Conservation (phyloP, 2,329 filamentous ascomycete genomes). For the Akanthomyces muscarius region DNA sequence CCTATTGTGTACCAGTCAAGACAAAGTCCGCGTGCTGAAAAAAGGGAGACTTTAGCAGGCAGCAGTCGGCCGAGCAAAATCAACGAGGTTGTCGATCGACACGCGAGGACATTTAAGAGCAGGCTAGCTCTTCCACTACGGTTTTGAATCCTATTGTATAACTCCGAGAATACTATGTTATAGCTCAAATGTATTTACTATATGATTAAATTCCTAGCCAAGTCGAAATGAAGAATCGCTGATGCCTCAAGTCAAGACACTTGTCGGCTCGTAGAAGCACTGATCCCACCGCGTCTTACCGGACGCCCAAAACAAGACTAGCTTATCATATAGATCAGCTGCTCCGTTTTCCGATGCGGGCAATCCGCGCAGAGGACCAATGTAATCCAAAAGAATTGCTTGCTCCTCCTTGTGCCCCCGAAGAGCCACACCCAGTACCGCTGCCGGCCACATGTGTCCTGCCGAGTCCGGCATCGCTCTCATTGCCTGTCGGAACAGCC, state of each 20-base stretch:
- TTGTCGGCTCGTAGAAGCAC: not conserved
- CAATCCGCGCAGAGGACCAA: not conserved
- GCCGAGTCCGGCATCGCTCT: not conserved
- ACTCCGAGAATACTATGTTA: too few species aligned
- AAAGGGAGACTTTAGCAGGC: too few species aligned
- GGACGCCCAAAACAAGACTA: not conserved
- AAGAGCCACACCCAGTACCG: not conserved
- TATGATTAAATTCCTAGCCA: too few species aligned
- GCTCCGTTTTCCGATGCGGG: not conserved
- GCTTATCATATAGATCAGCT: not conserved
- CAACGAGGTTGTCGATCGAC: too few species aligned
- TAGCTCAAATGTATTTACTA: too few species aligned
- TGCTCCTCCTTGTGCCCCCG: not conserved
- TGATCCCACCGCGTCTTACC: not conserved
- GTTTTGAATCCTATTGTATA: too few species aligned
- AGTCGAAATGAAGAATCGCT: too few species aligned
- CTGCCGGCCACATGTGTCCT: not conserved
- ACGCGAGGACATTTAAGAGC: too few species aligned
- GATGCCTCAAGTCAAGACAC: not conserved
- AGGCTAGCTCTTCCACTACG: too few species aligned
- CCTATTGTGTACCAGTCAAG: too few species aligned
- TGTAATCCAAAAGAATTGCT: not conserved
- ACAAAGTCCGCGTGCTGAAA: too few species aligned
- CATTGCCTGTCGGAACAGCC: not conserved
- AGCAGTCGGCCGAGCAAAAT: too few species aligned